These are phyloP conservation scores for Pythium brassicae DNA, from an alignment of 352 stramenopile genomes.

Conservation along the genomic window DNA sequence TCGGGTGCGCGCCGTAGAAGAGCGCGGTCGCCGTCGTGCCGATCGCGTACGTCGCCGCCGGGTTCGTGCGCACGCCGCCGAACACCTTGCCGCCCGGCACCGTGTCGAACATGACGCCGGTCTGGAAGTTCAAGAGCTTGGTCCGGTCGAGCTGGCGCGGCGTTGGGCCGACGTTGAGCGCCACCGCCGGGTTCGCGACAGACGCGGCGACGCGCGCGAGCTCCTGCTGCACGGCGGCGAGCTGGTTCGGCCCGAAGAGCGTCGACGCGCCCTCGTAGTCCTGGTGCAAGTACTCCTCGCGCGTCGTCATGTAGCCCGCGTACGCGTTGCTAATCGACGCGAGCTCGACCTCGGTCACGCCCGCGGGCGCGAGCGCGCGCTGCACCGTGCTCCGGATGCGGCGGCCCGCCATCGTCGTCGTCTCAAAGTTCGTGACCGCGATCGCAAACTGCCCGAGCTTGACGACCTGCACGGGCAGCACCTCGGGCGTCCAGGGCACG, in stretches of 20 bases:
- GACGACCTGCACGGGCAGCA: constrained; percentile 51
- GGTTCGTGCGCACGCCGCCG: constrained; percentile 21
- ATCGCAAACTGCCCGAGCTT: constrained; percentile 54
- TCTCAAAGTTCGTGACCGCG: constrained; percentile 52
- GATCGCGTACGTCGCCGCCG: constrained; percentile 20
- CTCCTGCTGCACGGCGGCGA: constrained; percentile 54
- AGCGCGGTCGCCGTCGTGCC: constrained; percentile 23
- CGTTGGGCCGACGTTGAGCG: constrained; percentile 29
- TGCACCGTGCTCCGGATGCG: constrained; percentile 42
- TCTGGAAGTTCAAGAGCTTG: constrained; percentile 32
- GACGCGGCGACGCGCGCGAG: constrained; percentile 31
- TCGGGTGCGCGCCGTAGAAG: constrained; percentile 48
- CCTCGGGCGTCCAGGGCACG: constrained; percentile 34
- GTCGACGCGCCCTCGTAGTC: constrained; percentile 74
- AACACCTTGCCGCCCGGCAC: constrained; percentile 18
- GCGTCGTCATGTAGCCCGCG: constrained; percentile 54
- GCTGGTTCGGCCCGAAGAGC: constrained; percentile 63
- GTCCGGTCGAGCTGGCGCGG: constrained; percentile 32
- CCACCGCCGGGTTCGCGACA: constrained; percentile 18
- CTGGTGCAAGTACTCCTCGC: constrained; percentile 58
- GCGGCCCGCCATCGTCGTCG: constrained; percentile 54
- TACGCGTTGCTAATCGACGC: constrained; percentile 55
- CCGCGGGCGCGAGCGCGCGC: constrained; percentile 14
- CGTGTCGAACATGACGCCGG: constrained; percentile 31
- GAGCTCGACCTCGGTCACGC: constrained; percentile 45